Evolutionary conservation across 441 rosid species (phyloP), one percentile per base, ranked within the genome.

Genomic region (Mallotus repandus): DNA sequence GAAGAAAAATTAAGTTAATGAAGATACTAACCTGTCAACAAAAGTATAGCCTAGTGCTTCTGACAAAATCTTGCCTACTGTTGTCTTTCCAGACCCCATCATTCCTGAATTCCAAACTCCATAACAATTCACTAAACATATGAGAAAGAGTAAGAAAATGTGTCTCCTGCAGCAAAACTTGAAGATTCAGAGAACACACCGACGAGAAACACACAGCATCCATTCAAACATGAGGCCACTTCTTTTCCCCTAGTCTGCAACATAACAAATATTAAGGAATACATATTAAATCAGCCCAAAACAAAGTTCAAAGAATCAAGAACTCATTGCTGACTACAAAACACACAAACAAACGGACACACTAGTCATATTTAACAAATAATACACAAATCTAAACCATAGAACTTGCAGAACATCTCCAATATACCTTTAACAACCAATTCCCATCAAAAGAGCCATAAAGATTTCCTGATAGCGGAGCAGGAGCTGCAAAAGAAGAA

Each of bases 21-120:
- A 59, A 29, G n/a, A 7, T 35, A 41, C 81, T 60, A 56, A 86
- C 87, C 89, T 78, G 80, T 86, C 89, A 35, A 66, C 77, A 75
- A 82, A 86, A 55, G 79, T 62, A 76, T 84, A 86, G 29, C 78
- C 78, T 12, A 86, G 74, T n/a, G 72, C 83, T 21, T 77, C 79
- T 13, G 89, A 75, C 73, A 84, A 71, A 73, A 86, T 64, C 72
- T 84, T 76, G 32, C 87, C 89, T 0, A 84, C 86, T 2, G 89
- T 82, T 14, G 87, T 77, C 79, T 86, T 86, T 53, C 89, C 89
- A 5, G 84, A 84, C 8, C 89, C 89, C 89, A 86, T 86, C 89
- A 86, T 82, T 71, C 89, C 87, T 85, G 74, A 38, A 63, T 41
- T 63, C 10, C 25, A 21, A n/a, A 35, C 4, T 38, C 19, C 16